Evolutionary conservation across 495 filamentous ascomycete genomes (phyloP).

Genomic region (Penicillium egyptiacum): DNA sequence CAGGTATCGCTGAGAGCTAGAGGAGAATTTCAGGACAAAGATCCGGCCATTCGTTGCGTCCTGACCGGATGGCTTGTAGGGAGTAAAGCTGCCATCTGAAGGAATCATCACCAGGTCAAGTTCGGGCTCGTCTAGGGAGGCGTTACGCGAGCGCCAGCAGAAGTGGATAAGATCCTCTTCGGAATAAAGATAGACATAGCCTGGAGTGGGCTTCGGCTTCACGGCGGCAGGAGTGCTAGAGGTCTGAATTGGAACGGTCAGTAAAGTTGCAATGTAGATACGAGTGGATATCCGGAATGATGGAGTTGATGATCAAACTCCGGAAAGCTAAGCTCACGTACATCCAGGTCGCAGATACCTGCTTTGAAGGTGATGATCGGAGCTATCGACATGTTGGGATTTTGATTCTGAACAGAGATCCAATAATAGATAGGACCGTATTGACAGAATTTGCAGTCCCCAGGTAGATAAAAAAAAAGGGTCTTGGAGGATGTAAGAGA

Average conservation of each 20-base stretch:
- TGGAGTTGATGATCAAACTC: background rate
- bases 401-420: constrained; percentile 2
- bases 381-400: constrained; percentile 65
- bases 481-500: constrained; percentile 7
- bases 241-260: constrained; percentile 41
- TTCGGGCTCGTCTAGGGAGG: constrained; percentile 65
- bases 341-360: constrained; percentile 83
- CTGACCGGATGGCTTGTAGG: constrained; percentile 64
- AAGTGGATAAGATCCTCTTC: constrained; percentile 97
- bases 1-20: constrained; percentile 85
- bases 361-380: constrained; percentile 97
- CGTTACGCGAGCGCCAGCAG: constrained; percentile 81
- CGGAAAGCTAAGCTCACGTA: constrained; percentile 45
- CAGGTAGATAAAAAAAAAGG: constrained; percentile 11
- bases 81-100: constrained; percentile 79
- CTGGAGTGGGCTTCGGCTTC: constrained; percentile 65
- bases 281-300: background rate
- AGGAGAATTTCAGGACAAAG: constrained; percentile 90
- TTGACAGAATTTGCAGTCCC: constrained; percentile 12
- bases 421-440: background rate
- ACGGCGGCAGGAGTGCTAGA: constrained; percentile 63
- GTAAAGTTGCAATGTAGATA: constrained; percentile 7
- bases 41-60: constrained; percentile 82
- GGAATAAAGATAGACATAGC: constrained; percentile 89
- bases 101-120: constrained; percentile 88